phyloP scores from a whole-genome alignment of 2,329 filamentous ascomycete genomes.

The Sporothrix schenckii region DNA sequence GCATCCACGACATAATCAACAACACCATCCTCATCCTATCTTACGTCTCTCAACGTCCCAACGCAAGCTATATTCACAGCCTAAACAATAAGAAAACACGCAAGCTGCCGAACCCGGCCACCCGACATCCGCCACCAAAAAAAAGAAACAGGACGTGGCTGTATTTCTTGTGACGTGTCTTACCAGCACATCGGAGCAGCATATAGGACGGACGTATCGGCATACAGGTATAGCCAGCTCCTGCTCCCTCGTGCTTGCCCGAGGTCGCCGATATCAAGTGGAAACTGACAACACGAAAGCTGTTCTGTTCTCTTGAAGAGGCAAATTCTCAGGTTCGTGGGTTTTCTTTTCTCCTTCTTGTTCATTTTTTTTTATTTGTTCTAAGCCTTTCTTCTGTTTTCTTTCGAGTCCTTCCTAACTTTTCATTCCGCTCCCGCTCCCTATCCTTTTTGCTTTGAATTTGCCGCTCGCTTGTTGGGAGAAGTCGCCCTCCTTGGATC shows the following conservation, averaged over 20 bases:
- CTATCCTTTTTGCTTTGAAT: conserved; percentile 4
- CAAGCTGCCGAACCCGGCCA: conserved; percentile 1
- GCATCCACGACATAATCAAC: background rate
- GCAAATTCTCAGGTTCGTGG: conserved; percentile 1
- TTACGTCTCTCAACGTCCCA: background rate
- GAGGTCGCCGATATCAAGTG: background rate
- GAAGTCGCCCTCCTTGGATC: conserved; percentile 9
- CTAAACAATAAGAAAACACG: conserved; percentile 13
- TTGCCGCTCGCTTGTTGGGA: conserved; percentile 4
- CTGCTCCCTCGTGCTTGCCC: background rate
- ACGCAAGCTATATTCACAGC: conserved; percentile 14
- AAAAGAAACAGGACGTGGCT: background rate
- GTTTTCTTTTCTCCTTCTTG: background rate
- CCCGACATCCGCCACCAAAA: conserved; percentile 14
- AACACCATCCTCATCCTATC: background rate
- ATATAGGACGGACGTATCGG: too few relatives aligned
- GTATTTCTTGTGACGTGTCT: conserved; percentile 13
- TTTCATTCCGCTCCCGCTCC: background rate
- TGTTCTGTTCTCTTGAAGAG: background rate
- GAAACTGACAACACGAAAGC: background rate
- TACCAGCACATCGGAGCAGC: background rate
- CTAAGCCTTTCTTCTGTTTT: background rate
- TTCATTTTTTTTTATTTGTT: background rate
- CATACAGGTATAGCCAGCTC: background rate
- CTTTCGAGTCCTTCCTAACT: background rate